Conservation (phyloP, 2,329 filamentous ascomycete species). For the Thermothelomyces thermophilus region DNA sequence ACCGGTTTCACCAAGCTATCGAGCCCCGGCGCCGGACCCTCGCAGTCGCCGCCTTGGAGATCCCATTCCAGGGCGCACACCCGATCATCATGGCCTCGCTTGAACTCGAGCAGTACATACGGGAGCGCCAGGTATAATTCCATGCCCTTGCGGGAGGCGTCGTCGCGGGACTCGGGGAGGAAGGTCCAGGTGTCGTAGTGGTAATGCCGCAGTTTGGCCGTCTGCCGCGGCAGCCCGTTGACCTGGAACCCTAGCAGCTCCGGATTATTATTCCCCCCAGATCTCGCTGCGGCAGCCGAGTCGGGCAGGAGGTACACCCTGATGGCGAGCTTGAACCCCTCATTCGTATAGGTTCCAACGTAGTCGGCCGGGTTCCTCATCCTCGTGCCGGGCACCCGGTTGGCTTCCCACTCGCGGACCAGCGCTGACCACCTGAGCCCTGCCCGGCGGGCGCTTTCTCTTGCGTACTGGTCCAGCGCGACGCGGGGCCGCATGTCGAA, state of each 20-base stretch:
- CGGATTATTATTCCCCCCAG: not conserved
- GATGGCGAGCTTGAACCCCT: not conserved
- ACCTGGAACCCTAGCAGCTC: not conserved
- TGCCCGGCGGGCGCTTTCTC: not conserved
- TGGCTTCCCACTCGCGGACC: not conserved
- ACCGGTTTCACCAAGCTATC: not conserved
- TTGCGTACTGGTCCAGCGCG: not conserved
- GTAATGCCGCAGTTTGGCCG: not conserved
- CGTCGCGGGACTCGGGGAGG: not conserved
- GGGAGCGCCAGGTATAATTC: not conserved
- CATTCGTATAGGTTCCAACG: not conserved
- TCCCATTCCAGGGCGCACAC: not conserved
- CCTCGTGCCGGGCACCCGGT: not conserved
- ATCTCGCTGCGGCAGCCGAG: not conserved
- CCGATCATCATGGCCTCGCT: not conserved
- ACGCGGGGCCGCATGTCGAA: not conserved
- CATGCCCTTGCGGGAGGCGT: not conserved
- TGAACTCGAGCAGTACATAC: not conserved
- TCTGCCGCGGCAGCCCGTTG: not conserved
- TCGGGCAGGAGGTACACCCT: not conserved
- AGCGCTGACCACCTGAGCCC: not conserved
- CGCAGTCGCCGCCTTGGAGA: not conserved
- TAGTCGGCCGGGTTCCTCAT: not conserved
- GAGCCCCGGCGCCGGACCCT: not conserved
- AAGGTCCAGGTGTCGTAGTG: not conserved